Conservation (phyloP, 2,329 filamentous ascomycete genomes). For the Chrysosporium keratinophilum region DNA sequence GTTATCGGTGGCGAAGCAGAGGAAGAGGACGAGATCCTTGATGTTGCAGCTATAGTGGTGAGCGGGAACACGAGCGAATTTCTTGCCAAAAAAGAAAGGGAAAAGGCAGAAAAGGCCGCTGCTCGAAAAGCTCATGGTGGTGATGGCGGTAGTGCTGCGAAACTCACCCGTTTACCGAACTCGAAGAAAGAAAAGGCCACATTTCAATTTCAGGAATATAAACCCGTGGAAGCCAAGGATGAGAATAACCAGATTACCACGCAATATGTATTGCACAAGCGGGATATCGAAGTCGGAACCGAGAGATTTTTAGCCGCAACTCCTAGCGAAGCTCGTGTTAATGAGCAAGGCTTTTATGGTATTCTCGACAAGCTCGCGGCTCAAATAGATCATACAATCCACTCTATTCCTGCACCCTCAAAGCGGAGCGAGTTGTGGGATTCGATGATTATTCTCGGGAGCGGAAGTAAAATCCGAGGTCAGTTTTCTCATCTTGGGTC, state of each 20-base stretch:
- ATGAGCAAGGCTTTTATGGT: constrained; percentile 40
- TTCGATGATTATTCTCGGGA: constrained; percentile 80
- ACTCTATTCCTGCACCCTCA: constrained; percentile 70
- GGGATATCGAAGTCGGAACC: constrained; percentile 52
- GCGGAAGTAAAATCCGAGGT: constrained; percentile 60
- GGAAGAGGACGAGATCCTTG: constrained; percentile 53
- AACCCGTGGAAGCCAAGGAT: constrained; percentile 45
- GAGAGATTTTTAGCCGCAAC: constrained; percentile 53
- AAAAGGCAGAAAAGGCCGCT: constrained; percentile 48
- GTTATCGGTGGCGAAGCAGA: constrained; percentile 35
- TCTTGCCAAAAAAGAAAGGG: constrained; percentile 52
- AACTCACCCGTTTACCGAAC: constrained; percentile 46
- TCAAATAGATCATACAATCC: constrained; percentile 71
- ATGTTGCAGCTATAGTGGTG: constrained; percentile 57
- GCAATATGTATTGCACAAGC: constrained; percentile 42
- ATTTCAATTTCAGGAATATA: constrained; percentile 53
- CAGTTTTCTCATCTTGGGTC: constrained; percentile 13
- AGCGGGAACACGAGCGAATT: constrained; percentile 54
- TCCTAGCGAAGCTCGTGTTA: constrained; percentile 24
- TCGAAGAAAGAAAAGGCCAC: constrained; percentile 49
- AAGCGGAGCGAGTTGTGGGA: constrained; percentile 87
- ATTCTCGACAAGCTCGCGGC: constrained; percentile 77
- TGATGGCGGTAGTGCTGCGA: constrained; percentile 33
- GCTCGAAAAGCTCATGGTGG: constrained; percentile 44
- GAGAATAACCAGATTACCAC: constrained; percentile 39